A percentile compares a stretch with the other conserved stretches of the same genome.
Conservation (phyloP, 139 green algal species). For the Closterium sp. region DNA sequence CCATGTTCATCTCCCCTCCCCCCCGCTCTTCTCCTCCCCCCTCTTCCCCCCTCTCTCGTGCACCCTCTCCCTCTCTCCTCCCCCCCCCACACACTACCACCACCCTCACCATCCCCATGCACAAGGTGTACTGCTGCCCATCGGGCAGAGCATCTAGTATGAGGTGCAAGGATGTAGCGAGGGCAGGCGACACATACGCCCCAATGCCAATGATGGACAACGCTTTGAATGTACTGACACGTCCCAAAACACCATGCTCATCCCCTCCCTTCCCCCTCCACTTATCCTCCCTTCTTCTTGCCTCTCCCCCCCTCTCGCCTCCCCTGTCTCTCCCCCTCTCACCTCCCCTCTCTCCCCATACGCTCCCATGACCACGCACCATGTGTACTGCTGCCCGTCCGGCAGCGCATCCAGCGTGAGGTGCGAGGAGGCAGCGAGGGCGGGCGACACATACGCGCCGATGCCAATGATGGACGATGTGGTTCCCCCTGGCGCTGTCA, state of each 20-base stretch:
- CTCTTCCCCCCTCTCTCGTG: too few relatives aligned
- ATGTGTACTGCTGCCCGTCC: slow-evolving; percentile 48
- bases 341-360: not conserved
- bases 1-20: too few relatives aligned
- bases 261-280: too few relatives aligned
- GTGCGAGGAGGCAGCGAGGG: slow-evolving; percentile 77
- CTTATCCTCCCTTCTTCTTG: too few relatives aligned
- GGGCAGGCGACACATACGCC: not conserved
- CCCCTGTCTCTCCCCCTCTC: too few relatives aligned
- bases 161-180: not conserved
- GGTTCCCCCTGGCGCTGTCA: slow-evolving; percentile 82
- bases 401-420: slow-evolving; percentile 49
- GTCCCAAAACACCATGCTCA: too few relatives aligned
- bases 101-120: not conserved
- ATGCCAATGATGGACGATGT: slow-evolving; percentile 70
- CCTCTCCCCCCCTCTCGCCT: too few relatives aligned
- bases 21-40: too few relatives aligned
- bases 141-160: not conserved
- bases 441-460: slow-evolving; percentile 78
- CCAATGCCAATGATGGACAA: too few relatives aligned
- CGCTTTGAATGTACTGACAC: too few relatives aligned
- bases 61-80: too few relatives aligned
- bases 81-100: too few relatives aligned
- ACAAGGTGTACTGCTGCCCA: not conserved
- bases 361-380: slow-evolving; percentile 2